A percentile compares a stretch with the other conserved stretches of the same genome.
Conservation (phyloP, 306 rosid genomes). For the Arachis hypogaea region DNA sequence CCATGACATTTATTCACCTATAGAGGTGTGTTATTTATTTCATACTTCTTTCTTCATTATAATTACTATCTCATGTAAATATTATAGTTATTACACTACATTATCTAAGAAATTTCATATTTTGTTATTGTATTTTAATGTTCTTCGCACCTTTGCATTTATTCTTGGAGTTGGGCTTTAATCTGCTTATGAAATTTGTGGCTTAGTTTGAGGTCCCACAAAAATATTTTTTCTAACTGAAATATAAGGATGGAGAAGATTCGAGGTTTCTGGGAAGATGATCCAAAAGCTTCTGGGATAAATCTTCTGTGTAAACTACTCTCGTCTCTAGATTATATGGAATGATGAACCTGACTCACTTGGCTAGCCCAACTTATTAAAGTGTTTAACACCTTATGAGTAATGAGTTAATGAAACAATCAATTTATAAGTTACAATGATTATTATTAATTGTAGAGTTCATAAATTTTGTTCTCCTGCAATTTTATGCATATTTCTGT, state of each 20-base stretch:
- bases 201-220: slow-evolving; percentile 8
- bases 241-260: slow-evolving; percentile 8
- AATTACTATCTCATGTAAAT: slow-evolving; percentile 16
- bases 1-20: slow-evolving; percentile 6
- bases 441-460: neutral
- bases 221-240: slow-evolving; percentile 8
- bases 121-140: slow-evolving; percentile 2
- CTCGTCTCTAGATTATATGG: slow-evolving; percentile 12
- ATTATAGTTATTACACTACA: slow-evolving; percentile 4
- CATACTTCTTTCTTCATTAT: slow-evolving; percentile 16
- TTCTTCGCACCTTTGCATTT: slow-evolving; percentile 20
- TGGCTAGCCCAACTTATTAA: slow-evolving; percentile 22
- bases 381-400: slow-evolving; percentile 19
- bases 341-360: slow-evolving; percentile 29
- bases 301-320: slow-evolving; percentile 24
- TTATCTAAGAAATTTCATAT: slow-evolving; percentile 15
- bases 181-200: slow-evolving; percentile 2
- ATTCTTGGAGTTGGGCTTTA: slow-evolving; percentile 15
- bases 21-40: slow-evolving; percentile 15
- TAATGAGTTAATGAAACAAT: slow-evolving; percentile 12
- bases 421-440: neutral
- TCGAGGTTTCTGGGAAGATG: slow-evolving; percentile 5
- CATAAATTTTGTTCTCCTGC: slow-evolving; percentile 1
- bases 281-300: slow-evolving; percentile 30
- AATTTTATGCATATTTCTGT: neutral